A percentile compares a stretch with the other conserved stretches of the same genome.
phyloP scores from a whole-genome alignment of 1,139 yeast species.

The Hansenula sp. region DNA sequence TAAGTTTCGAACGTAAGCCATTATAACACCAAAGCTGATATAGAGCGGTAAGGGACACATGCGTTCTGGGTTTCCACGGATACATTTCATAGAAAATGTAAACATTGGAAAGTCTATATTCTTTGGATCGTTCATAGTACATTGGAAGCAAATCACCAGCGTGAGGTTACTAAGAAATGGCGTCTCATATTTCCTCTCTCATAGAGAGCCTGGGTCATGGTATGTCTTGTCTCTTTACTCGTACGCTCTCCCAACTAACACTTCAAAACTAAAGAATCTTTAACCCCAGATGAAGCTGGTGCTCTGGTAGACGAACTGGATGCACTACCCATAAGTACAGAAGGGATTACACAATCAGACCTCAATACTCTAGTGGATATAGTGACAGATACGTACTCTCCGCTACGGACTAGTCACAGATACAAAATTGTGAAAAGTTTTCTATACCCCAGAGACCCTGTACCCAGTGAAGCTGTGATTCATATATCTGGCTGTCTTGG shows the following conservation, averaged over 20 bases:
- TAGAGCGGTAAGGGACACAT: no score
- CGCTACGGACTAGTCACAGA: constrained; percentile 1
- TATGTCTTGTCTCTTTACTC: not conserved
- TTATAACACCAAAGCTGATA: no score
- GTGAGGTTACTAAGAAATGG: no score
- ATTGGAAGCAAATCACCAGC: not conserved
- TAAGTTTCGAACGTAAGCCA: no score
- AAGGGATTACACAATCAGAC: constrained; percentile 11
- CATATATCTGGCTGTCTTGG: constrained; percentile 30
- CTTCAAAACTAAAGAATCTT: not conserved
- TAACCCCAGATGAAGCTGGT: constrained; percentile 2
- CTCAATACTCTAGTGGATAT: constrained; percentile 5
- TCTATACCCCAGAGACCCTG: constrained; percentile 28
- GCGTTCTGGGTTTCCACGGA: no score
- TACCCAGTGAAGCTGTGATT: constrained; percentile 25
- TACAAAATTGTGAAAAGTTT: constrained; percentile 25
- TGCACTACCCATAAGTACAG: constrained; percentile 2
- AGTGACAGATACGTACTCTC: constrained; percentile 7
- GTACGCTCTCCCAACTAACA: not conserved
- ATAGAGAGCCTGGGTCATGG: constrained; percentile 1
- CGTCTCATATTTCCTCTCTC: not conserved
- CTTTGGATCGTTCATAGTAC: no score
- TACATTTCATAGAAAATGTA: no score
- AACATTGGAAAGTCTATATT: no score
- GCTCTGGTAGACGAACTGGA: constrained; percentile 7